Percentiles rank a stretch among this genome's conserved stretches.
Evolutionary conservation across 306 rosid species (phyloP).

Genomic region (Castanea sativa): DNA sequence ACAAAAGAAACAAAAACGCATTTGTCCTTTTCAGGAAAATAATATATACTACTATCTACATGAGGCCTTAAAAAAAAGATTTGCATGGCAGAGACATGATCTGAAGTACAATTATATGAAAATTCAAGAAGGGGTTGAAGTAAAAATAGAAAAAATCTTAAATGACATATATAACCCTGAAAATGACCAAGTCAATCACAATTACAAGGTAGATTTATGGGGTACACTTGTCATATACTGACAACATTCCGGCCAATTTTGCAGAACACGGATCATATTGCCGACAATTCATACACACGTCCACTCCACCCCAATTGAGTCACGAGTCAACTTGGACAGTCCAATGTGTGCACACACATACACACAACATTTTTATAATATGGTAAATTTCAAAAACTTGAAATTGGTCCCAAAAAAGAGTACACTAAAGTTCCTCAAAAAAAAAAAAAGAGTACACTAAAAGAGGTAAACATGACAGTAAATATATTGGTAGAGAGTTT

Average conservation of each 20-base stretch:
- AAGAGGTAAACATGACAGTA: neutral
- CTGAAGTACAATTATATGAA: constrained; percentile 31
- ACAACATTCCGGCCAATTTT: constrained; percentile 31
- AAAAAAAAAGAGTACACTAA: neutral
- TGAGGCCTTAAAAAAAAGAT: constrained; percentile 24
- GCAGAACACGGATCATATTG: constrained; percentile 23
- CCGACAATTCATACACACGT: constrained; percentile 35
- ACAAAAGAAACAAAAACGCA: constrained; percentile 33
- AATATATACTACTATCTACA: neutral
- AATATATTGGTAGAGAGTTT: neutral
- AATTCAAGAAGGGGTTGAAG: neutral
- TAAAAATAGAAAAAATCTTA: neutral
- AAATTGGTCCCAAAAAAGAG: neutral
- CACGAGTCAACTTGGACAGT: constrained; percentile 33
- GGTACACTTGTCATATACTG: constrained; percentile 19
- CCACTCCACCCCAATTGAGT: constrained; percentile 20
- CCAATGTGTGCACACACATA: neutral
- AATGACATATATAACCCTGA: constrained; percentile 41
- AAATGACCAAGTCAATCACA: neutral
- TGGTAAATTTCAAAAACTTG: neutral
- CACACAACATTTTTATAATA: neutral
- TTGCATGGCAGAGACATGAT: constrained; percentile 39
- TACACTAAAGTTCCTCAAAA: neutral
- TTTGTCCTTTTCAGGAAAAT: constrained; percentile 21
- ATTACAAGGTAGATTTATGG: neutral